Evolutionary conservation across 768 basidiomycete genomes (phyloP), one percentile per base, ranked within the genome.

Genomic region (Cubamyces lactineus): DNA sequence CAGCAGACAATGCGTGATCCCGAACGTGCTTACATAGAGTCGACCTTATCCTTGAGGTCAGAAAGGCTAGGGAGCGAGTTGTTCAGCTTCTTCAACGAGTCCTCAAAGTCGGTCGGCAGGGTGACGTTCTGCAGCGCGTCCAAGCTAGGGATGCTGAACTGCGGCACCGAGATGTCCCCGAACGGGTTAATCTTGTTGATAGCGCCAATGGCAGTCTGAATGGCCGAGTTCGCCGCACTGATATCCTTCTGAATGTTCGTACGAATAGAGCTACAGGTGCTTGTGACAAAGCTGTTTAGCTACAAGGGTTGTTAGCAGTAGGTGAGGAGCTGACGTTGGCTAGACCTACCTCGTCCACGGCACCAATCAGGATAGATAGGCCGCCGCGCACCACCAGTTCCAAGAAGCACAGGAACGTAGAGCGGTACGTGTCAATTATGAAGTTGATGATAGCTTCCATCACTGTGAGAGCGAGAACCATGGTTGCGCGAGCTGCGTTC

Each of bases 391-490:
- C 86, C 23, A 92, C 86, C 46, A 98, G 82, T 74, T 98, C 94
- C 65, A 97, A 77, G 67, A 97, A 94, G 74, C 96, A 99, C 54
- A 99, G 82, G 70, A 96, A 88, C 3, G 96, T 91, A 3, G 94
- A 96, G 42, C 95, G 89, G 72, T 97, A 98, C 48, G 89, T 85
- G 75, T 94, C 90, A 66, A 98, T 84, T 65, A 97, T 84, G 74
- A 98, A 98, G 69, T 92, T 94, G 75, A 95, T 88, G 69, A 96
- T 83, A 0, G 81, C 86, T 71, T 97, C 93, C 85, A 96, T 89
- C 40, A 87, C 79, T 0, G 91, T 96, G 58, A 98, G 77, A 2
- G 92, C 76, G 42, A 92, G 76, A 39, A 89, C 77, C 54, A 97
- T 81, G 6, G 88, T 82, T 11, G 80, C 85, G 21, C 91, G 88